phyloP scores from a whole-genome alignment of 2,329 filamentous ascomycete species.

The Cladosporium halotolerans region DNA sequence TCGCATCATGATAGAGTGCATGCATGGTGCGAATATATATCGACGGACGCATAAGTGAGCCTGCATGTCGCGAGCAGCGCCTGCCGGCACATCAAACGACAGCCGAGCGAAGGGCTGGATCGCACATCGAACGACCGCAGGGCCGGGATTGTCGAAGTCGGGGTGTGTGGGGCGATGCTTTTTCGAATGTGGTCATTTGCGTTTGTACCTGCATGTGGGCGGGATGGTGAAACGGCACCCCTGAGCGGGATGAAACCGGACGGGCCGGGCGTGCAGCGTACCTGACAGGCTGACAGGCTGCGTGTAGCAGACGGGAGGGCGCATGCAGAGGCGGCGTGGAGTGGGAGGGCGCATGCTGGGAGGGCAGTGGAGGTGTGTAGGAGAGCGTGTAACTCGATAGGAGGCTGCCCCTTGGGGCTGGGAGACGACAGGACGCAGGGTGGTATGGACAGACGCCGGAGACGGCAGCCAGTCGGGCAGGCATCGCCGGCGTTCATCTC shows the following conservation, averaged over 20 bases:
- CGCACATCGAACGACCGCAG: slow-evolving; percentile 5
- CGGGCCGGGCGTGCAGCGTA: slow-evolving; percentile 3
- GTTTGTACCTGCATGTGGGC: slow-evolving; percentile 6
- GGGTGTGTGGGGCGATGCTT: slow-evolving; percentile 8
- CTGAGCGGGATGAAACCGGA: slow-evolving; percentile 6
- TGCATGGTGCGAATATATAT: neutral
- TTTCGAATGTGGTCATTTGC: slow-evolving; percentile 1
- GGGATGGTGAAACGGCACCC: slow-evolving; percentile 6
- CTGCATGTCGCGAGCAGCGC: neutral
- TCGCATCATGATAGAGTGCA: neutral
- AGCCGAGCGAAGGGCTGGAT: slow-evolving; percentile 5
- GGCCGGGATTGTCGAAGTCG: neutral
- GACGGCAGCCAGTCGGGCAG: too few relatives aligned
- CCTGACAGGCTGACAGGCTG: neutral
- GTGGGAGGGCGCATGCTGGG: neutral
- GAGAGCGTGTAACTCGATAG: neutral
- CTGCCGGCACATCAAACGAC: slow-evolving; percentile 5
- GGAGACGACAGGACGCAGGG: neutral
- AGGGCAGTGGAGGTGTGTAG: neutral
- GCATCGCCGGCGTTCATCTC: too few relatives aligned
- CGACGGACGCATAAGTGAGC: neutral
- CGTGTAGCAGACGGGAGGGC: neutral
- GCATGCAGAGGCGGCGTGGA: neutral
- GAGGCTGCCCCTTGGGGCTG: neutral
- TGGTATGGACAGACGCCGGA: too few relatives aligned